Evolutionary conservation across 2,329 filamentous ascomycete genomes (phyloP).

Genomic region (Penicillium brevicompactum): DNA sequence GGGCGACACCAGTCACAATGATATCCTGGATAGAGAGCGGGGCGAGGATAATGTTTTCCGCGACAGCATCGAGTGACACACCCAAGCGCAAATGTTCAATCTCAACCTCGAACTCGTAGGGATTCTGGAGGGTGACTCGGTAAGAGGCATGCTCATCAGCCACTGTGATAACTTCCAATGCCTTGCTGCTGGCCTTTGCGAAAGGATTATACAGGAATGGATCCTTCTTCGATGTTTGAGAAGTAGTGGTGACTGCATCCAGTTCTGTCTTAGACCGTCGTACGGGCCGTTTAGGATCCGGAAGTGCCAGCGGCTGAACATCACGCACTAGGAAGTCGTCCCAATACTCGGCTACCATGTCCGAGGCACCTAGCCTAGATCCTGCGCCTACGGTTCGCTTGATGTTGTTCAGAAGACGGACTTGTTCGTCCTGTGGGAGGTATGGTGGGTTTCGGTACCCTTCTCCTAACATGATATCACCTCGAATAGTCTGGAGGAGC

Average conservation of each 20-base stretch:
- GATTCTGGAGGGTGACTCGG: constrained; percentile 84
- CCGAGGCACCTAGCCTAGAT: constrained; percentile 69
- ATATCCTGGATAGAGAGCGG: constrained; percentile 82
- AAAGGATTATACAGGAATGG: constrained; percentile 98
- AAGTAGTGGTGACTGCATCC: constrained; percentile 43
- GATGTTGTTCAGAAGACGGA: constrained; percentile 81
- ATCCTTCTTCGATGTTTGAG: constrained; percentile 56
- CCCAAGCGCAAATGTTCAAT: constrained; percentile 79
- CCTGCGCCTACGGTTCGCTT: constrained; percentile 79
- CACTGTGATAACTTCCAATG: constrained; percentile 70
- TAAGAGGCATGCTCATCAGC: constrained; percentile 78
- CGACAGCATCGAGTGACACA: constrained; percentile 67
- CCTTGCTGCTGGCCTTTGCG: constrained; percentile 63
- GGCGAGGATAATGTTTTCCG: constrained; percentile 69
- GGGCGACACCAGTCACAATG: constrained; percentile 69
- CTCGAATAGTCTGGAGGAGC: constrained; percentile 73
- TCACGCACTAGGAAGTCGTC: constrained; percentile 89
- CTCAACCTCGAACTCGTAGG: constrained; percentile 89
- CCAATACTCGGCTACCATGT: constrained; percentile 86
- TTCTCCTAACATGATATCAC: constrained; percentile 72
- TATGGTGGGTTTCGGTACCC: constrained; percentile 70
- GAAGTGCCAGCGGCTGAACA: constrained; percentile 68
- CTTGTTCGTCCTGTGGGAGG: constrained; percentile 79
- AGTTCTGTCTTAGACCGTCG: constrained; percentile 62
- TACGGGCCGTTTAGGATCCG: constrained; percentile 63